Conservation (phyloP, 257 asterid species). For the Solanum pennellii region DNA sequence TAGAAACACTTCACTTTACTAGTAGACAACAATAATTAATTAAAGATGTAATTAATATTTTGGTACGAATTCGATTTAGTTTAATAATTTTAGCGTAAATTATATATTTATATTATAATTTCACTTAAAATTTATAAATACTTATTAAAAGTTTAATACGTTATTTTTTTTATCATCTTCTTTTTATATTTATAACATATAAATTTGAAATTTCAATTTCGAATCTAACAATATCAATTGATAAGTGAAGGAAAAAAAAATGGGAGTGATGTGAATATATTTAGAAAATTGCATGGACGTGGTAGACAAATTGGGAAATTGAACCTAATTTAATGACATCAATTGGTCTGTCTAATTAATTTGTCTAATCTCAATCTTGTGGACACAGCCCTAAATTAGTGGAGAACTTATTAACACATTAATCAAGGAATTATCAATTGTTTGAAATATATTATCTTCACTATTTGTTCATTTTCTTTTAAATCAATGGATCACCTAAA, state of each 20-base stretch:
- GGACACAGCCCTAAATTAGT: background rate
- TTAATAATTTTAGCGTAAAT: background rate
- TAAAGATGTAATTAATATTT: too few species aligned
- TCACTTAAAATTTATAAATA: background rate
- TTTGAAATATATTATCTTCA: background rate
- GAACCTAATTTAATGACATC: background rate
- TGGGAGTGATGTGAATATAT: background rate
- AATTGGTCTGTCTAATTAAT: background rate
- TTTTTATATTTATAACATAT: background rate
- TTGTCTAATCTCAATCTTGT: background rate
- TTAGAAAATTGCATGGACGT: background rate
- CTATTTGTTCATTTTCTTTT: background rate
- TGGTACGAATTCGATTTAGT: too few species aligned
- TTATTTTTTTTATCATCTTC: fast-evolving
- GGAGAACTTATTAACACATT: background rate
- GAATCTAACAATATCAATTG: background rate
- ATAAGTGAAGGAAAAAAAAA: background rate
- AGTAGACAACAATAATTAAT: too few species aligned
- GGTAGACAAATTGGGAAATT: background rate
- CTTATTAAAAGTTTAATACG: background rate
- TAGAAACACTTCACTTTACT: background rate
- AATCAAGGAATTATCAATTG: background rate
- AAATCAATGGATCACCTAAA: too few species aligned
- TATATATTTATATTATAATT: background rate
- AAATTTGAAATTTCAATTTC: background rate